Base-by-base conservation (phyloP, 768 basidiomycete species). In the Cytidiella melzeri region DNA sequence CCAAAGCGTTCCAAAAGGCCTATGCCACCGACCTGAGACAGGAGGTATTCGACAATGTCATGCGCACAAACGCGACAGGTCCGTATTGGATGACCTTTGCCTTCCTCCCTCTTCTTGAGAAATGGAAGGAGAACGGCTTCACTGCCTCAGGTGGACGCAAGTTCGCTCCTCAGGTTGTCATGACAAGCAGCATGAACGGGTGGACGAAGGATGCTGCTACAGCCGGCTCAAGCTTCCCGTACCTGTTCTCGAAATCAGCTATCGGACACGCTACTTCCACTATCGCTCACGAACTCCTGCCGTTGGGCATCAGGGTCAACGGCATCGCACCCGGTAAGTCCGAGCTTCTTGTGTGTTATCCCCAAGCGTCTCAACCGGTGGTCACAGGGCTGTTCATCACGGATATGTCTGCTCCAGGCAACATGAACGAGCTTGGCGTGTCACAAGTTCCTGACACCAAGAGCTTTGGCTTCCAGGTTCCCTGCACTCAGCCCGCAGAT, bases 31-130 rank as follows among this genome's bases (percentile, higher is more conserved):
- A 59, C 2, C 57, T 75, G 34, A 45, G 67, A 4, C 61, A 71
- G 30, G 65, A 70, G 3, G 56, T 64, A 13, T 76, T 76, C 49
- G 57, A 65, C 49, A 61, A 70, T 40, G 56, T 55, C 13, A 41
- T 69, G 24, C 61, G 62, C 48, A 70, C 71, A 15, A 75, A 74
- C 53, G 68, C 71, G 0, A 64, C 71, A 9, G 73, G 70, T 0
- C 73, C 77, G 4, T 77, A 77, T 59, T 81, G 77, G 73, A 64
- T 77, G 18, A 72, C 77, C 0, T 74, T 78, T 54, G 77, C 77
- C n/a, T 76, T 77, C 64, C 64, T 80, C 3, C 77, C 76, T 5
- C 63, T 80, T 0, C 64, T 79, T 4, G 73, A 74, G 54, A 71
- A 70, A 46, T 72, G 74, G 71, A 72, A 73, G 56, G 59, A 60